These are phyloP conservation scores for Hamamelis virginiana DNA, from an alignment of 164 flowering plant genomes.

Conservation along the genomic window DNA sequence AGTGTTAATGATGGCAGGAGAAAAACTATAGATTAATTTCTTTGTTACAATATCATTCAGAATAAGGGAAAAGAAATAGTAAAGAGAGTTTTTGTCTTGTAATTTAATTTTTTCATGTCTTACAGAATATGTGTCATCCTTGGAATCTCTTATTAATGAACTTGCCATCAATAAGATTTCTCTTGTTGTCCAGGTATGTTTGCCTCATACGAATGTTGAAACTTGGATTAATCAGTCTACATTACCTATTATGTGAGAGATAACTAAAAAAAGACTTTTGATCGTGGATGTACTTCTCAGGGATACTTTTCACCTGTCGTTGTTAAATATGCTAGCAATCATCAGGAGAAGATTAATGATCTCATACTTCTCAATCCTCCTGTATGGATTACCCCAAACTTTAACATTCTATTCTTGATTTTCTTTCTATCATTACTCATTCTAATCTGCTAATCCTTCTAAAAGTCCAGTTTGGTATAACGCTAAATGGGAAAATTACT, in stretches of 20 bases:
- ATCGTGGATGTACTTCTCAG: slow-evolving; percentile 52
- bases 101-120: slow-evolving; percentile 4
- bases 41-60: not conserved
- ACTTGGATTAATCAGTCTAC: not conserved
- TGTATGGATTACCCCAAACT: slow-evolving; percentile 39
- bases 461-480: not conserved
- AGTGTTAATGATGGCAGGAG: not conserved
- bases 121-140: slow-evolving; percentile 76
- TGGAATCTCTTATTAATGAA: slow-evolving; percentile 66
- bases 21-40: not conserved
- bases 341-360: slow-evolving; percentile 74
- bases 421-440: not conserved
- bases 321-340: slow-evolving; percentile 71
- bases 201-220: not conserved
- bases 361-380: slow-evolving; percentile 90
- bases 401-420: not conserved
- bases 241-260: slow-evolving; percentile 1
- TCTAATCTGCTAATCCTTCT: too few relatives aligned
- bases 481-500: not conserved
- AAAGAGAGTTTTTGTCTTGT: not conserved
- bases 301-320: slow-evolving; percentile 89
- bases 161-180: slow-evolving; percentile 53
- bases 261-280: not conserved
- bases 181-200: slow-evolving; percentile 84
- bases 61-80: not conserved